A percentile compares a stretch with the other conserved stretches of the same genome.
These are phyloP conservation scores for Oryza brachyantha DNA, from an alignment of 176 grass and related monocot genomes.

Conservation along the genomic window DNA sequence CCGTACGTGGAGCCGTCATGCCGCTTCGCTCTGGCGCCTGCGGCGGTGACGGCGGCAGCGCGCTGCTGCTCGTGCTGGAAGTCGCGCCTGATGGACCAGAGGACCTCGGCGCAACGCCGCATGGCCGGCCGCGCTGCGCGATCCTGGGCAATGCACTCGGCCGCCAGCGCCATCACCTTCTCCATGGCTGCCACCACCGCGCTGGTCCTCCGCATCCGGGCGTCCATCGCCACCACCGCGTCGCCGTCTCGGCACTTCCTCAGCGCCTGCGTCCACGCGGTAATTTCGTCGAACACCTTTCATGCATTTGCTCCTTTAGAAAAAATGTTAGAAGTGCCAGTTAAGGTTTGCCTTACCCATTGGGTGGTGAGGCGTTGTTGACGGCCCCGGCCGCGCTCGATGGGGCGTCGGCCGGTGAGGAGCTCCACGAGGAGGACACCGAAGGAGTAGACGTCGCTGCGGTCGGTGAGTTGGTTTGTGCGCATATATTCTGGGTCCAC, in stretches of 20 bases:
- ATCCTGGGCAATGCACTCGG: conserved; percentile 52
- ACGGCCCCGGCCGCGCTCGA: conserved; percentile 59
- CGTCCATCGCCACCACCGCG: conserved; percentile 79
- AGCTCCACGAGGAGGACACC: conserved; percentile 93
- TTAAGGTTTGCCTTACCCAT: conserved; percentile 52
- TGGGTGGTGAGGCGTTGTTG: conserved; percentile 71
- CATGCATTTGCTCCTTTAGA: background rate
- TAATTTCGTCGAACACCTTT: conserved; percentile 47
- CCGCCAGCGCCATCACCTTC: conserved; percentile 68
- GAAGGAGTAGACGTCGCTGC: conserved; percentile 97
- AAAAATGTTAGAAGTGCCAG: background rate
- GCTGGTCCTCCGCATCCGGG: conserved; percentile 57
- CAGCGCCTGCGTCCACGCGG: conserved; percentile 53
- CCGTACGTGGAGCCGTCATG: conserved; percentile 31
- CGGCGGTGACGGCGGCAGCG: conserved; percentile 13
- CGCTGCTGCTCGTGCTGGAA: conserved; percentile 56
- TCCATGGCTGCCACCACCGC: conserved; percentile 60
- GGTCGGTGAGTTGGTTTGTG: conserved; percentile 84
- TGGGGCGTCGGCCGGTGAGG: conserved; percentile 73
- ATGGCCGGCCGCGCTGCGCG: conserved; percentile 65
- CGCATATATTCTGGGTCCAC: conserved; percentile 85
- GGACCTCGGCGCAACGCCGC: conserved; percentile 68
- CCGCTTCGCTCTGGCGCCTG: background rate
- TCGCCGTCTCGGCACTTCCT: conserved; percentile 61
- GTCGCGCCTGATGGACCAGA: conserved; percentile 81